Percentiles rank a stretch among this genome's conserved stretches.
Evolutionary conservation across 768 basidiomycete genomes (phyloP).

Genomic region (Lactarius tabidus): DNA sequence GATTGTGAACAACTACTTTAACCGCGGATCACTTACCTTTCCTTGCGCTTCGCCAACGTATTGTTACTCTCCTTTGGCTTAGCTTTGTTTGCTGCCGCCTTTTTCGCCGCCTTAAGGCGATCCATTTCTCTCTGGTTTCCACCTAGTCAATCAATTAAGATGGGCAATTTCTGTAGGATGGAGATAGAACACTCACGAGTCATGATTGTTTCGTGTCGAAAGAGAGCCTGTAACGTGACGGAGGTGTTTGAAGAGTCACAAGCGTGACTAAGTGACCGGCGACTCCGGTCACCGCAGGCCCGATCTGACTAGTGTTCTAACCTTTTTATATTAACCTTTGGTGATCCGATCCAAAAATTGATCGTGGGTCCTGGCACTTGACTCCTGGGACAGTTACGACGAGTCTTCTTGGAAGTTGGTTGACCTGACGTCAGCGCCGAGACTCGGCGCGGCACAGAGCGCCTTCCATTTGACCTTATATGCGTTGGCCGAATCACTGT

Average conservation of each 20-base stretch:
- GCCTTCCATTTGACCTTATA: constrained; percentile 25
- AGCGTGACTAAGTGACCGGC: not conserved
- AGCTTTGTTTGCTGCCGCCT: constrained; percentile 48
- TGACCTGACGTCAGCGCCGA: constrained; percentile 24
- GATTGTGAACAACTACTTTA: constrained; percentile 23
- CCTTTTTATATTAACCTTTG: constrained; percentile 25
- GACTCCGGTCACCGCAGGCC: not conserved
- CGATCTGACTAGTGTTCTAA: constrained; percentile 16
- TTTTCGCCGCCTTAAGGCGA: constrained; percentile 72
- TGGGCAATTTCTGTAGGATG: not conserved
- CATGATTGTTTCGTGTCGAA: constrained; percentile 14
- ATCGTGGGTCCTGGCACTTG: constrained; percentile 22
- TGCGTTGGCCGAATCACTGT: constrained; percentile 14
- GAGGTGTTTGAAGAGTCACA: constrained; percentile 6
- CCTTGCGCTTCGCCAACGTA: constrained; percentile 63
- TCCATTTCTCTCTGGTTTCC: constrained; percentile 81
- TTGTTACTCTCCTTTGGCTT: constrained; percentile 70
- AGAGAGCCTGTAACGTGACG: not conserved
- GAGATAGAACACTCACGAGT: constrained; percentile 19
- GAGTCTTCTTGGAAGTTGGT: constrained; percentile 15
- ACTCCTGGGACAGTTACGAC: not conserved
- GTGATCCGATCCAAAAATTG: constrained; percentile 26
- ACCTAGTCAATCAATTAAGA: constrained; percentile 40
- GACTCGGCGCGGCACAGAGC: constrained; percentile 14
- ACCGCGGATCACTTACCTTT: constrained; percentile 50